A percentile compares a stretch with the other conserved stretches of the same genome.
phyloP scores from a whole-genome alignment of 208 protist species.

The Angomonas deanei region DNA sequence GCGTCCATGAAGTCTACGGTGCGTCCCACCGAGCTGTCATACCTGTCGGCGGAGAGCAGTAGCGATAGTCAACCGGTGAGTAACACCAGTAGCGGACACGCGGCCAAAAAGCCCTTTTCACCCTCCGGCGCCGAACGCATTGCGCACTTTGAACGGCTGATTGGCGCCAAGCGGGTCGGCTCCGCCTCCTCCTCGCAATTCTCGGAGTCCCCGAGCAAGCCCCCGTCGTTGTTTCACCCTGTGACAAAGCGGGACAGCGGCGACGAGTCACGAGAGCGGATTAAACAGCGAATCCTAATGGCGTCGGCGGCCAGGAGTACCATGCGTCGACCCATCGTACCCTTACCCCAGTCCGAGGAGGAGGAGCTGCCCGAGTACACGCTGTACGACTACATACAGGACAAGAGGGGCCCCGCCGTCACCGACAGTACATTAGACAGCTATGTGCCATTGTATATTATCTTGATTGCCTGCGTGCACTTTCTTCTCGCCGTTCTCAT shows the following conservation, averaged over 20 bases:
- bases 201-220: background rate
- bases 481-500: constrained; percentile 18
- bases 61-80: background rate
- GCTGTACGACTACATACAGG: constrained; percentile 5
- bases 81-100: background rate
- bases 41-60: background rate
- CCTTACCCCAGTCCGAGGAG: background rate
- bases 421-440: background rate
- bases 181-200: background rate
- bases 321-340: background rate
- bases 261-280: background rate
- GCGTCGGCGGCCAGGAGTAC: background rate
- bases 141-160: background rate
- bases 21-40: background rate
- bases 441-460: background rate
- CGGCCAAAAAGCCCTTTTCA: background rate
- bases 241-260: background rate
- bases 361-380: background rate
- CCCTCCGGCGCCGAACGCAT: background rate
- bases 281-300: background rate
- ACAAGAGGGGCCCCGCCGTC: constrained; percentile 2
- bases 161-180: background rate
- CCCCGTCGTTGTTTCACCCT: background rate
- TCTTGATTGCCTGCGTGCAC: constrained; percentile 11
- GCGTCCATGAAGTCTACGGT: background rate